Evolutionary conservation across 23 red algal species (phyloP).

Genomic region (Gracilariopsis chorda): DNA sequence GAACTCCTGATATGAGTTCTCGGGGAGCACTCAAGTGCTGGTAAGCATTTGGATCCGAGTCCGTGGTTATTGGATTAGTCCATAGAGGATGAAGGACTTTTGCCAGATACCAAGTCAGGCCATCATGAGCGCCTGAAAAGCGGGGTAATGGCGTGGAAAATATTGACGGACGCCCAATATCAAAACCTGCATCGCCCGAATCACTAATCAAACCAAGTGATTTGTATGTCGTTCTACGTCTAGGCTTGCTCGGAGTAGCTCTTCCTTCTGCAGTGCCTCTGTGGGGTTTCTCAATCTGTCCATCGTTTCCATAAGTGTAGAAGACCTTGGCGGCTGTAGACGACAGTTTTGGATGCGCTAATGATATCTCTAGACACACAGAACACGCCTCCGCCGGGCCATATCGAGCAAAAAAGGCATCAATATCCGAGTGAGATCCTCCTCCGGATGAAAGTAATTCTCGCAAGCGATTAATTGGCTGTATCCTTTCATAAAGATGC

Average conservation of each 20-base stretch:
- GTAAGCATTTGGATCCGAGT: conserved; percentile 15
- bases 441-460: conserved; percentile 30
- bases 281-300: neutral
- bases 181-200: conserved; percentile 10
- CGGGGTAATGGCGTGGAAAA: conserved; percentile 6
- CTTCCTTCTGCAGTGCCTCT: neutral
- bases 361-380: conserved; percentile 68
- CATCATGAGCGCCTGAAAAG: conserved; percentile 52
- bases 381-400: conserved; percentile 76
- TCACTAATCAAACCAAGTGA: neutral
- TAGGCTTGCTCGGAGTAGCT: neutral
- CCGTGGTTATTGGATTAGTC: conserved; percentile 12
- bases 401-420: conserved; percentile 68
- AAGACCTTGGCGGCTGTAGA: conserved; percentile 29
- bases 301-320: conserved; percentile 20
- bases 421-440: conserved; percentile 9
- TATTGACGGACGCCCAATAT: conserved; percentile 51
- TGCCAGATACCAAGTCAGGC: conserved; percentile 36
- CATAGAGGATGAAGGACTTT: conserved; percentile 52
- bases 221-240: neutral
- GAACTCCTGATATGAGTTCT: conserved; percentile 1
- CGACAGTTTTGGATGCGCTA: neutral
- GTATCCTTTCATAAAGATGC: conserved; percentile 56
- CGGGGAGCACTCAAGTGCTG: conserved; percentile 7
- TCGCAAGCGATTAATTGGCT: conserved; percentile 49